These are phyloP conservation scores for Cladophialophora yegresii DNA, from an alignment of 2,329 filamentous ascomycete species.

Conservation along the genomic window DNA sequence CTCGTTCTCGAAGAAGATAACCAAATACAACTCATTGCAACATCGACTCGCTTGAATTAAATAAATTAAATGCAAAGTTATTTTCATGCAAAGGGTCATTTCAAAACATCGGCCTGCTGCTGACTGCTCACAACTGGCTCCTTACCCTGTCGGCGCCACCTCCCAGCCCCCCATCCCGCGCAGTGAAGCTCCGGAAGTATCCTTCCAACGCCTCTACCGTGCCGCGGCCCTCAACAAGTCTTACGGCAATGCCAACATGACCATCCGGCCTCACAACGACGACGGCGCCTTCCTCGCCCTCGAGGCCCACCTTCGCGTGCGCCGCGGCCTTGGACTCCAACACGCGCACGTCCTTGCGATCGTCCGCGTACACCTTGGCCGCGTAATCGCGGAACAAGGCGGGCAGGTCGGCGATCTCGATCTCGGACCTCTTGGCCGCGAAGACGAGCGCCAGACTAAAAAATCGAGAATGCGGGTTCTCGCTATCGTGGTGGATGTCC, in stretches of 20 bases:
- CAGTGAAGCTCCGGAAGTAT: constrained; percentile 61
- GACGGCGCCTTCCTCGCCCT: constrained; percentile 61
- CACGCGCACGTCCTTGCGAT: constrained; percentile 71
- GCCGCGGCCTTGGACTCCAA: constrained; percentile 71
- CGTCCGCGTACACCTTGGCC: constrained; percentile 83
- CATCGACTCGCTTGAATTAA: background rate
- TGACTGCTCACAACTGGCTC: constrained; percentile 26
- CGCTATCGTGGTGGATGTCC: constrained; percentile 73
- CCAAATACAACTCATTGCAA: too few relatives aligned
- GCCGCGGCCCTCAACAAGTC: constrained; percentile 71
- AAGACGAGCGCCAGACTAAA: constrained; percentile 79
- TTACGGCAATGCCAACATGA: constrained; percentile 76
- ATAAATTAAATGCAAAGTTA: background rate
- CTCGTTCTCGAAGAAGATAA: too few relatives aligned
- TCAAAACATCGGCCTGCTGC: background rate
- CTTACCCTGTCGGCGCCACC: constrained; percentile 20
- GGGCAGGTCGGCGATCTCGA: constrained; percentile 75
- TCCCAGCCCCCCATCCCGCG: constrained; percentile 12
- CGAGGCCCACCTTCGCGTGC: constrained; percentile 82
- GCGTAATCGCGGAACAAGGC: constrained; percentile 71
- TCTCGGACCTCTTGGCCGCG: constrained; percentile 64
- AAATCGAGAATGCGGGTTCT: constrained; percentile 83
- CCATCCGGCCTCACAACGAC: constrained; percentile 85
- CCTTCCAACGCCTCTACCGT: constrained; percentile 80
- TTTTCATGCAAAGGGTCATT: background rate